phyloP scores from a whole-genome alignment of 257 asterid species.

The Solanum stenotomum region DNA sequence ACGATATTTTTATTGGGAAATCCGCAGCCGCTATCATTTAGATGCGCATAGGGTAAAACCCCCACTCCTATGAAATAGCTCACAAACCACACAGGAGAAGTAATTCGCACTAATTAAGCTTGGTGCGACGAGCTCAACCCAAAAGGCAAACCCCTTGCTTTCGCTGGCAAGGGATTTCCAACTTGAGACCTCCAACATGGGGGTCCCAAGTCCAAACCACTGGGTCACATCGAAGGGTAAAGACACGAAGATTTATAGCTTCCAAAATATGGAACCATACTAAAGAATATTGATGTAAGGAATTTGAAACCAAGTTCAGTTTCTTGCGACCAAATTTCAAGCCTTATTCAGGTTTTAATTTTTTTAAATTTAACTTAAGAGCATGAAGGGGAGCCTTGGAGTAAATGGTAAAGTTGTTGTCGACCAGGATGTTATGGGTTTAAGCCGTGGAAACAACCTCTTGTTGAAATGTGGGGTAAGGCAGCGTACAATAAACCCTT shows the following conservation, averaged over 20 bases:
- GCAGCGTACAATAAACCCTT: background rate
- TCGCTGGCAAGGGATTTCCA: background rate
- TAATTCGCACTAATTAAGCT: background rate
- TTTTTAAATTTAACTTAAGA: background rate
- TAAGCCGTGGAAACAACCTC: background rate
- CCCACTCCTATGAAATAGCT: background rate
- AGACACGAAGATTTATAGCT: background rate
- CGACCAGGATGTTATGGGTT: background rate
- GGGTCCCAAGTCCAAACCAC: background rate
- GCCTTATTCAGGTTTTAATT: background rate
- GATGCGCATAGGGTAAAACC: background rate
- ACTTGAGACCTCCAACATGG: background rate
- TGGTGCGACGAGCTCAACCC: background rate
- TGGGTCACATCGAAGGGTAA: background rate
- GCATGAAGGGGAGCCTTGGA: background rate
- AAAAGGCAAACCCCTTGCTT: background rate
- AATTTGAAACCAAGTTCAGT: background rate
- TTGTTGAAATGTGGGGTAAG: background rate
- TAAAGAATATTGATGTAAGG: background rate
- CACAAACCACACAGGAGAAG: background rate
- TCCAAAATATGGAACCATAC: background rate
- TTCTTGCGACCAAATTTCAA: background rate
- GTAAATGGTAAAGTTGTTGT: background rate
- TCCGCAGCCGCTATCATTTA: background rate
- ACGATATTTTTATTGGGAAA: background rate